Evolutionary conservation across 495 filamentous ascomycete species (phyloP), one percentile per base, ranked within the genome.

Genomic region (Penicillium turbatum): DNA sequence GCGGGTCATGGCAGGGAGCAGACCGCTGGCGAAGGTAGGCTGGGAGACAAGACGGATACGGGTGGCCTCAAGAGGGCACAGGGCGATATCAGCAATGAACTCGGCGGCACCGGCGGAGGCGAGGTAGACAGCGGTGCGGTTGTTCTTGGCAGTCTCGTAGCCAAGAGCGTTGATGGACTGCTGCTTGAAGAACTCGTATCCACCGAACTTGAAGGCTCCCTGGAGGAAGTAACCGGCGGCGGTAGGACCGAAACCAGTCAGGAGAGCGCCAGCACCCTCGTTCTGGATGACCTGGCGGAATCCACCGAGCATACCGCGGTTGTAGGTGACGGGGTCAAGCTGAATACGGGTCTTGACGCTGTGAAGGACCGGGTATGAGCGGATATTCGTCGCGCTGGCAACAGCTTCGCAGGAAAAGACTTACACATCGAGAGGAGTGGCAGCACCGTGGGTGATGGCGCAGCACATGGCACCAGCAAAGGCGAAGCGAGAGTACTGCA

Each of bases 371-470:
- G 12, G 6, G 1, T 5, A 31, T 36, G 19, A 37, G 48, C 13
- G 30, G 8, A 19, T 15, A 19, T 46, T n/a, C 26, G 29, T 42
- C 15, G 10, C 12, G 19, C 41, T 34, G 38, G 10, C 17, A 10
- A 40, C 42, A 27, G 38, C 12, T 61, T 41, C 24, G 21, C 21
- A 24, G 51, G 4, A 43, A 3, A 4, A 16, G 21, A 86, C 91
- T 78, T 90, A 96, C 91, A 96, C 91, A 86, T 96, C 91, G 66
- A 96, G 88, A 62, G 91, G 91, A 51, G 91, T 96, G 69, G 95
- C 81, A 65, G 81, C 84, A 64, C 91, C 91, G 79, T 96, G 91
- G 62, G 91, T 96, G 75, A 96, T 79, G 65, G 88, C 89, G 73
- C 91, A 96, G 85, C 91, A 96, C 12, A 39, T 27, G 11, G 51